Evolutionary conservation across 1,139 yeast species (phyloP), one percentile per base, ranked within the genome.

Genomic region (Hyphopichia burtonii): DNA sequence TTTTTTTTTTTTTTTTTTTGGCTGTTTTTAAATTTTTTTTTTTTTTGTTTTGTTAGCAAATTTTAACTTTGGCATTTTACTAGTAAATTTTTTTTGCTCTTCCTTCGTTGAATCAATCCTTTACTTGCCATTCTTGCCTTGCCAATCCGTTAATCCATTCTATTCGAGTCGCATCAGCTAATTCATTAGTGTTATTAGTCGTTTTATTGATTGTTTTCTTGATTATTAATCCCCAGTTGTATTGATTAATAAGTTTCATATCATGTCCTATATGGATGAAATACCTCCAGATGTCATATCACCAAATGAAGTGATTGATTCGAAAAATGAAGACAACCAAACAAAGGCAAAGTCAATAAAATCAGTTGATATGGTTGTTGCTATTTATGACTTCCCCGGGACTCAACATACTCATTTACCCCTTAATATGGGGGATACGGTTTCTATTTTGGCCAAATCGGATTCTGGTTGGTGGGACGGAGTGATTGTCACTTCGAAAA

Each of bases 391-490:
- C 44, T 74, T 73, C 51, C 76, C 75, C 5, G 76, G 76, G 3
- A 66, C 75, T 3, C 72, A 71, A 37, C 66, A 76, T 1, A 68
- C 72, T 16, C 74, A 75, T 42, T 59, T 79, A 31, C 75, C 76
- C 8, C 55, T 79, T 22, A 65, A 60, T 42, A 59, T 74, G 6
- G 83, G 82, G 18, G 83, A 78, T 45, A 68, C 80, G 2, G 54
- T 79, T 1, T 68, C 76, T 47, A 82, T 80, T 18, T 58, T 79
- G 12, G 58, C 74, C 12, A 82, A 80, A 47, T 66, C 78, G 8
- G 77, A 75, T 25, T 58, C 76, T 2, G 85, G 86, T 2, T 86
- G 94, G 94, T 83, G 90, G 88, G 93, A 85, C 56, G 91, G 91
- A 3, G 73, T 83, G 10, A 56, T 72, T 2, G 55, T 76, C 11